Evolutionary conservation across 805 yeast species (phyloP).

Genomic region (Ogataea paradorogensis): DNA sequence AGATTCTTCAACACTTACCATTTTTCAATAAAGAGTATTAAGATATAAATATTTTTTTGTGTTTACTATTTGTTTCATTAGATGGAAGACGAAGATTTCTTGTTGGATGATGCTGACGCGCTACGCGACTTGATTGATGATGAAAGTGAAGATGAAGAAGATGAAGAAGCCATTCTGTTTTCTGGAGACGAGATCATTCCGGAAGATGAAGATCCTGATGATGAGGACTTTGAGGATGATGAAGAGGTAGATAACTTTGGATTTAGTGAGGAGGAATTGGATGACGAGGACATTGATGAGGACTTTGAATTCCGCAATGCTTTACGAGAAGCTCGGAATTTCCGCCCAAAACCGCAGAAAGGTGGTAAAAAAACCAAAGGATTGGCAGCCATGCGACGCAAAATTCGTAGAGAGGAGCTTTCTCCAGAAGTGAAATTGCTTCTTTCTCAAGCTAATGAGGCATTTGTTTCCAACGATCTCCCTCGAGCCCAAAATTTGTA

Average conservation of each 20-base stretch:
- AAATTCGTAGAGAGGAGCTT: slow-evolving; percentile 42
- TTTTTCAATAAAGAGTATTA: neutral
- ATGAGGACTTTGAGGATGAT: slow-evolving; percentile 20
- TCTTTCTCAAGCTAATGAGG: slow-evolving; percentile 74
- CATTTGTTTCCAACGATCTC: slow-evolving; percentile 64
- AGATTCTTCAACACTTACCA: slow-evolving; percentile 3
- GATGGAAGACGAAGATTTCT: slow-evolving; percentile 23
- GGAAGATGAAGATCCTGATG: slow-evolving; percentile 29
- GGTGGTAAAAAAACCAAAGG: slow-evolving; percentile 35
- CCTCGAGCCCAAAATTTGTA: slow-evolving; percentile 58
- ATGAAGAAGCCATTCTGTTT: slow-evolving; percentile 16
- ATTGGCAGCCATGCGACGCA: slow-evolving; percentile 36
- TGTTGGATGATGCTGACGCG: slow-evolving; percentile 25
- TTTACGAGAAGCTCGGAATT: slow-evolving; percentile 64
- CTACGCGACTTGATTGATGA: slow-evolving; percentile 27
- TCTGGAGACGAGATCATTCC: slow-evolving; percentile 11
- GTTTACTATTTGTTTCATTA: neutral
- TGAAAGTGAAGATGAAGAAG: slow-evolving; percentile 23
- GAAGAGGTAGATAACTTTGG: slow-evolving; percentile 27
- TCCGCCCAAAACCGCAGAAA: slow-evolving; percentile 45
- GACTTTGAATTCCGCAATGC: slow-evolving; percentile 56
- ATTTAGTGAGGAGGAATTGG: slow-evolving; percentile 32
- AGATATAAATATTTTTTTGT: neutral
- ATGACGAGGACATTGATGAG: slow-evolving; percentile 39
- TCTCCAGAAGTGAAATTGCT: slow-evolving; percentile 72